Evolutionary conservation across 2,329 filamentous ascomycete species (phyloP), one percentile per base, ranked within the genome.

Genomic region (Ophiostoma populinum): DNA sequence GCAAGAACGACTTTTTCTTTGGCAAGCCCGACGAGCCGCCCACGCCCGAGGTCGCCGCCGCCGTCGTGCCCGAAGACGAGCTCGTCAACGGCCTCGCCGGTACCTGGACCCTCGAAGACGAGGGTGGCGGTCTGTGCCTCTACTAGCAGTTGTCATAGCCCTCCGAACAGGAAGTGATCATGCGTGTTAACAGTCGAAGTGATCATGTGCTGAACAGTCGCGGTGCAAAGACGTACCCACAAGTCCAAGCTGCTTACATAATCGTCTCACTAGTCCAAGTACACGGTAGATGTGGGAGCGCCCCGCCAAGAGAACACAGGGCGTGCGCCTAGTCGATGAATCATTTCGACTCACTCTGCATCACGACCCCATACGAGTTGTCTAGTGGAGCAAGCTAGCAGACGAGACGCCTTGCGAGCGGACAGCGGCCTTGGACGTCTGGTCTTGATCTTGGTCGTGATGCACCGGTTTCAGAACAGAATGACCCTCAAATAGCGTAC

Each of bases 81-180:
- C 37, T 32, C 2, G 61, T 73, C 16, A 59, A 58, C 36, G 86
- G 86, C 1, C 58, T 94, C 35, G 83, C 85, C 6, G 82, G 81
- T 2, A 77, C 73, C 1, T 94, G 86, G 86, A 79, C 74, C n/a
- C 76, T 90, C 50, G 82, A 92, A 47, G 82, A 92, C 39, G 68
- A 71, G 42, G 75, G 75, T 34, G 85, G 72, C 5, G 72, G 70
- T 0, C 67, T 73, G 21, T 73, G 69, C 46, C 58, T 60, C 38
- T 68, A 67, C 41, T 72, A 34, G 26, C 12, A 11, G 15, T 25
- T 25, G n/a, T n/a, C n/a, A n/a, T n/a, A n/a, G n/a, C n/a, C n/a
- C n/a, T n/a, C n/a, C n/a, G n/a, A n/a, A n/a, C n/a, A n/a, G n/a
- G n/a, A n/a, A n/a, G n/a, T n/a, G n/a, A n/a, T n/a, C n/a, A n/a